Conservation (phyloP, 768 basidiomycete species). For the Xerocomus potaroensis region DNA sequence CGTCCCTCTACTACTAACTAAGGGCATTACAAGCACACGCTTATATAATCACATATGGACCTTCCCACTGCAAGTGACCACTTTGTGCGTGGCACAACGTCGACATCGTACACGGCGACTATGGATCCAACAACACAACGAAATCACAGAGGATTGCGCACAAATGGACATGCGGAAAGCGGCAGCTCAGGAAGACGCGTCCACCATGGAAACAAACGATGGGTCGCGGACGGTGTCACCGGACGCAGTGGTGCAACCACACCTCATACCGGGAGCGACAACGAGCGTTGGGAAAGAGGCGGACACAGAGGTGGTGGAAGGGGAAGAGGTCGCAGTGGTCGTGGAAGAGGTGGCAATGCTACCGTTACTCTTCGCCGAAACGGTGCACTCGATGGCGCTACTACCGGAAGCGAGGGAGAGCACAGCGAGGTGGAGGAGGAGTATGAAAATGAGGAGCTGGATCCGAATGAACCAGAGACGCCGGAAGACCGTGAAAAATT, state of each 20-base stretch:
- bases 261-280: conserved; percentile 38
- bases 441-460: conserved; percentile 26
- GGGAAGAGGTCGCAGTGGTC: conserved; percentile 36
- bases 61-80: background rate
- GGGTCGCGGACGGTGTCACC: conserved; percentile 43
- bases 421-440: conserved; percentile 34
- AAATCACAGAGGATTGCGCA: conserved; percentile 17
- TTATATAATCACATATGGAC: background rate
- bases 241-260: conserved; percentile 34
- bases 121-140: conserved; percentile 26
- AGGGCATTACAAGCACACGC: background rate
- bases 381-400: conserved; percentile 26
- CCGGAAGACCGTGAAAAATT: conserved; percentile 64
- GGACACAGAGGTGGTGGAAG: conserved; percentile 50
- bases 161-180: conserved; percentile 21
- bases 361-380: conserved; percentile 34
- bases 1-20: too few relatives aligned
- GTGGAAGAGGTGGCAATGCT: conserved; percentile 40
- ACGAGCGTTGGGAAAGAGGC: conserved; percentile 62
- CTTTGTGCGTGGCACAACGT: conserved; percentile 1
- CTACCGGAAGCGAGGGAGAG: conserved; percentile 32
- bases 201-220: conserved; percentile 56
- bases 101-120: conserved; percentile 14
- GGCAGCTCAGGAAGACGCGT: conserved; percentile 22
- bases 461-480: conserved; percentile 52